Evolutionary conservation across 2,329 filamentous ascomycete genomes (phyloP).

Genomic region (Exophiala sp.): DNA sequence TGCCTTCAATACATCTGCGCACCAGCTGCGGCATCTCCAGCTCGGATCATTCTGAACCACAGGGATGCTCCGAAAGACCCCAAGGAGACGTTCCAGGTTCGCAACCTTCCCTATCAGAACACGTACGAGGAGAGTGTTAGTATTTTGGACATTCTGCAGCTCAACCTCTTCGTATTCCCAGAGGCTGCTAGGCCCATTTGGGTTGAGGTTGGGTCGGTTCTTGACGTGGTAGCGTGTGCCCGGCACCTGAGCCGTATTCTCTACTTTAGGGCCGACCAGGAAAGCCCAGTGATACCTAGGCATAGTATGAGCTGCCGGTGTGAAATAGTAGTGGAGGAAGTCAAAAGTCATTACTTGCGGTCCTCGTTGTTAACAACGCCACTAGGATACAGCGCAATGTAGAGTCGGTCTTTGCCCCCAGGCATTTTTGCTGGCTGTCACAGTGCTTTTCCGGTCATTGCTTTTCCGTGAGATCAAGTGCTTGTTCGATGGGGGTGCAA

Average conservation of each 20-base stretch:
- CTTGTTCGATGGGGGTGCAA: too few species aligned
- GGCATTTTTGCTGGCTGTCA: too few species aligned
- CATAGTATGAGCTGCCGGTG: too few species aligned
- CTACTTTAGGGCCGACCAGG: background rate
- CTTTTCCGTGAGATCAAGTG: too few species aligned
- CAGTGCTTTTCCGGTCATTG: too few species aligned
- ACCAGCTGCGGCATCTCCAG: conserved; percentile 42
- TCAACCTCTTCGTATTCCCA: conserved; percentile 17
- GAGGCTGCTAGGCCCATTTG: background rate
- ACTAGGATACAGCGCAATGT: background rate
- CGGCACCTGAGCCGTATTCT: conserved; percentile 1
- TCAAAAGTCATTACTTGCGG: background rate
- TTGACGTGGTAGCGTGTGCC: conserved; percentile 15
- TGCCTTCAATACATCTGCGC: conserved; percentile 33
- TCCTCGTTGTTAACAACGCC: background rate
- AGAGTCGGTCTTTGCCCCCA: background rate
- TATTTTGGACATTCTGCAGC: conserved; percentile 13
- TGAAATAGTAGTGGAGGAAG: too few species aligned
- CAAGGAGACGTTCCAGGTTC: conserved; percentile 33
- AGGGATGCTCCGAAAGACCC: conserved; percentile 33
- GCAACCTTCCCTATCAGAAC: conserved; percentile 30
- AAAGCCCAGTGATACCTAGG: background rate
- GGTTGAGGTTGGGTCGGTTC: too few species aligned
- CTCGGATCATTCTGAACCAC: conserved; percentile 34
- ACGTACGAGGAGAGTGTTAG: conserved; percentile 6